Evolutionary conservation across 192 early-diverging fungal genomes (phyloP).

Genomic region (Phlyctochytrium bullatum): DNA sequence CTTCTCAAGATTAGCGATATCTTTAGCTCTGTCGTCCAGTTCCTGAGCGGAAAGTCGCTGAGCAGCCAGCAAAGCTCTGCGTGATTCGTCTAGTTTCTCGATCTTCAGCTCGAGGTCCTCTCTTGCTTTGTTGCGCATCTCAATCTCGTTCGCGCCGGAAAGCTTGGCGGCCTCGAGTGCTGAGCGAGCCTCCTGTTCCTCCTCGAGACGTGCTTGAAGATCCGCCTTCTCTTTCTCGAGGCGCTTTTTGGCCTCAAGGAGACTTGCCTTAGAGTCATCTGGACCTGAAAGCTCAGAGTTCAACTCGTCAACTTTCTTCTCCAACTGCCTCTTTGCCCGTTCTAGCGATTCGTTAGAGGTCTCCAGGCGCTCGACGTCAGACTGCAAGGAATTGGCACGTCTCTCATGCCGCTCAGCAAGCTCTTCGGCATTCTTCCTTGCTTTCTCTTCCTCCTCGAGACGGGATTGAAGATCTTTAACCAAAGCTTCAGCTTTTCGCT

Average conservation of each 20-base stretch:
- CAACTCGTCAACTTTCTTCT: slow-evolving; percentile 69
- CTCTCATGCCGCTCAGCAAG: slow-evolving; percentile 69
- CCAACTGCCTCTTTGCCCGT: slow-evolving; percentile 61
- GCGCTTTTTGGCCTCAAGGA: slow-evolving; percentile 59
- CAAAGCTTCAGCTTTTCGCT: slow-evolving; percentile 52
- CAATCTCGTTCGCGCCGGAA: slow-evolving; percentile 46
- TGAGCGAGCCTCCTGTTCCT: slow-evolving; percentile 53
- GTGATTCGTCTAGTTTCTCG: slow-evolving; percentile 77
- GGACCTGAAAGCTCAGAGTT: slow-evolving; percentile 66
- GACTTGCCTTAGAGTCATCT: slow-evolving; percentile 61
- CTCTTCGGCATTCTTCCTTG: slow-evolving; percentile 64
- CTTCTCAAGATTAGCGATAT: slow-evolving; percentile 67
- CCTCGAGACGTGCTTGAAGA: slow-evolving; percentile 53
- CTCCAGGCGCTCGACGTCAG: slow-evolving; percentile 62
- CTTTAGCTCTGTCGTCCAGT: slow-evolving; percentile 73
- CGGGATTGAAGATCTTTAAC: slow-evolving; percentile 50
- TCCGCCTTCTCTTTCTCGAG: slow-evolving; percentile 60
- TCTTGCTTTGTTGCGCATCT: slow-evolving; percentile 56
- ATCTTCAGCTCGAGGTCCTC: slow-evolving; percentile 67
- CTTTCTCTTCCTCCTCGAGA: slow-evolving; percentile 64
- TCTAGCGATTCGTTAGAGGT: slow-evolving; percentile 54
- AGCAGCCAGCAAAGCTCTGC: slow-evolving; percentile 72
- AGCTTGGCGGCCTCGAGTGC: slow-evolving; percentile 51
- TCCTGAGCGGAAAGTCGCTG: slow-evolving; percentile 75
- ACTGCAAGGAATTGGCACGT: slow-evolving; percentile 63